Evolutionary conservation across 1,284 basidiomycete species (phyloP).

Genomic region (Phylloboletellus chloephorus): DNA sequence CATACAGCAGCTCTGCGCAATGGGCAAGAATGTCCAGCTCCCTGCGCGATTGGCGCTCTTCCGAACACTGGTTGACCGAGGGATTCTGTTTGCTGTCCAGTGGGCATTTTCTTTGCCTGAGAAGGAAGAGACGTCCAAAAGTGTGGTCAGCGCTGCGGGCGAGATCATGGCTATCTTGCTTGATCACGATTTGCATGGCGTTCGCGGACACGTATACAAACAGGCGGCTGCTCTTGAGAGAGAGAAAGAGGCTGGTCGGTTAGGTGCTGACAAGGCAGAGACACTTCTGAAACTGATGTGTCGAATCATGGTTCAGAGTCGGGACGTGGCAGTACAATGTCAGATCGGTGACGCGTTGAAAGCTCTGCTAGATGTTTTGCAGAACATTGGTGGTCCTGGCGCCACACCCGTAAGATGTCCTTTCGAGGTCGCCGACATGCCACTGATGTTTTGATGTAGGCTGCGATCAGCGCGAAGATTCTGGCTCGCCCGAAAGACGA

Average conservation of each 20-base stretch:
- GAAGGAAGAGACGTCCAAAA: conserved; percentile 40
- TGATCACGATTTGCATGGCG: conserved; percentile 88
- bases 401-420: conserved; percentile 32
- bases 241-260: conserved; percentile 49
- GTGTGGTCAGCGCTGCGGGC: conserved; percentile 70
- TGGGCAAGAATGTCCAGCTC: conserved; percentile 96
- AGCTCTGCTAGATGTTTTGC: conserved; percentile 74
- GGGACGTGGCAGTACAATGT: conserved; percentile 84
- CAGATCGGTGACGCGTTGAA: conserved; percentile 89
- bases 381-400: conserved; percentile 37
- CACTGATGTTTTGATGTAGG: conserved; percentile 16
- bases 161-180: conserved; percentile 85
- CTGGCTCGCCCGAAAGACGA: conserved; percentile 70
- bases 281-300: conserved; percentile 77
- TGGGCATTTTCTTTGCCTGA: conserved; percentile 72
- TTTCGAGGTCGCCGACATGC: not conserved
- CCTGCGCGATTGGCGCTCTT: conserved; percentile 85
- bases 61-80: conserved; percentile 83
- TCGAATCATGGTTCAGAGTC: conserved; percentile 69
- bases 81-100: conserved; percentile 85
- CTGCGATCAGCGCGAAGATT: conserved; percentile 36
- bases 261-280: conserved; percentile 57
- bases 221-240: conserved; percentile 68
- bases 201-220: conserved; percentile 78
- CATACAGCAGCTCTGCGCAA: conserved; percentile 87